Percentiles rank a stretch among this genome's conserved stretches.
Evolutionary conservation across 768 basidiomycete genomes (phyloP).

Genomic region (Lyophyllum shimeji): DNA sequence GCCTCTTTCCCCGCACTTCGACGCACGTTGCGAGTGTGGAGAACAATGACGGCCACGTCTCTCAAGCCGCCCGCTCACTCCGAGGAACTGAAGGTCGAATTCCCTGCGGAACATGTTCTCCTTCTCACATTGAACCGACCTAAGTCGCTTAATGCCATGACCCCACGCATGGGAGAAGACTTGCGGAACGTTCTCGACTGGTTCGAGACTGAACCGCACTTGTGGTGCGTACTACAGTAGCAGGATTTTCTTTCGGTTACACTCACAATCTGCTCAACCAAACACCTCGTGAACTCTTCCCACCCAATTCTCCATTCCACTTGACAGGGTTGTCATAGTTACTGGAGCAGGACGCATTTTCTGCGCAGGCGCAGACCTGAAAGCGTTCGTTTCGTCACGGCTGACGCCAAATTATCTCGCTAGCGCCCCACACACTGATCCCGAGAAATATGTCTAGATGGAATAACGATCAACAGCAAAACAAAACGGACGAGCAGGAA

Average conservation of each 20-base stretch:
- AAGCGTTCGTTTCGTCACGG: constrained; percentile 55
- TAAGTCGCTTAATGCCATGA: constrained; percentile 71
- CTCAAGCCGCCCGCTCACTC: constrained; percentile 31
- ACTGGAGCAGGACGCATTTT: constrained; percentile 75
- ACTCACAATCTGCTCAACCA: no score
- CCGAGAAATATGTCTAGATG: constrained; percentile 43
- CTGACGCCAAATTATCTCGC: constrained; percentile 1
- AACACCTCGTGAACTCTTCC: no score
- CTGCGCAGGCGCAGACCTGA: constrained; percentile 80
- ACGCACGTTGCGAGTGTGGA: constrained; percentile 5
- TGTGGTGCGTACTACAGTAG: constrained; percentile 60
- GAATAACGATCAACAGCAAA: constrained; percentile 51
- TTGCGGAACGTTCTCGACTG: constrained; percentile 56
- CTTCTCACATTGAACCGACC: constrained; percentile 63
- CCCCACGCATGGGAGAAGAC: constrained; percentile 54
- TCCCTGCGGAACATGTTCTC: constrained; percentile 39
- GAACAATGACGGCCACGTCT: constrained; percentile 19
- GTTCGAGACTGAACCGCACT: constrained; percentile 71
- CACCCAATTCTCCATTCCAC: neutral
- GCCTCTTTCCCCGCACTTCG: constrained; percentile 5
- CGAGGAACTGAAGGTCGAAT: constrained; percentile 33
- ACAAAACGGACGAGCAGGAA: constrained; percentile 44
- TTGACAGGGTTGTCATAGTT: constrained; percentile 67
- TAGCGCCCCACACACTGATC: neutral
- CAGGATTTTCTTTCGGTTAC: no score